Conservation (phyloP, 1,139 yeast species). For the Arxiozyma heterogenica region DNA sequence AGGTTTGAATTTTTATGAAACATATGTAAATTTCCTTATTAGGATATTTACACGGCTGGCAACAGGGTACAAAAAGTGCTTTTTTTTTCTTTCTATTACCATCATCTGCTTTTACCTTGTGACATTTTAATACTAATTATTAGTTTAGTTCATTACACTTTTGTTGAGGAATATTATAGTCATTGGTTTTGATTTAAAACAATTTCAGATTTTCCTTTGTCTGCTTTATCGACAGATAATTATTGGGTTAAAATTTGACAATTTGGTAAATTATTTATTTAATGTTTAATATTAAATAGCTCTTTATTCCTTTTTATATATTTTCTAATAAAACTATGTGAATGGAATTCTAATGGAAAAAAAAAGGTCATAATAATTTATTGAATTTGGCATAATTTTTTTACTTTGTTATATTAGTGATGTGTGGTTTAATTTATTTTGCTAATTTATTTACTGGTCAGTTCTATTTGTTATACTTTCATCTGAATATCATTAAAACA, state of each 20-base stretch:
- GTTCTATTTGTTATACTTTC: neutral
- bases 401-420: neutral
- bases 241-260: too few species aligned
- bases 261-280: neutral
- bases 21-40: slow-evolving; percentile 3
- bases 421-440: neutral
- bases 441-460: too few species aligned
- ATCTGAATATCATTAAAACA: neutral
- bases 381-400: too few species aligned
- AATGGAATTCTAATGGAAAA: neutral
- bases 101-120: too few species aligned
- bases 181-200: neutral
- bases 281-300: too few species aligned
- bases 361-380: neutral
- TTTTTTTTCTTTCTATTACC: neutral
- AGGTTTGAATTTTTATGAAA: neutral
- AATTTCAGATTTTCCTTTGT: neutral
- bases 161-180: neutral
- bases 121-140: too few species aligned
- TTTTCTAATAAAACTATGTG: neutral
- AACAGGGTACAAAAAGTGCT: neutral
- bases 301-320: neutral
- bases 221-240: neutral
- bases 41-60: slow-evolving; percentile 3
- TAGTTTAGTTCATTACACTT: neutral